Evolutionary conservation across 768 basidiomycete species (phyloP), one percentile per base, ranked within the genome.

Genomic region (Candolleomyces aberdarensis): DNA sequence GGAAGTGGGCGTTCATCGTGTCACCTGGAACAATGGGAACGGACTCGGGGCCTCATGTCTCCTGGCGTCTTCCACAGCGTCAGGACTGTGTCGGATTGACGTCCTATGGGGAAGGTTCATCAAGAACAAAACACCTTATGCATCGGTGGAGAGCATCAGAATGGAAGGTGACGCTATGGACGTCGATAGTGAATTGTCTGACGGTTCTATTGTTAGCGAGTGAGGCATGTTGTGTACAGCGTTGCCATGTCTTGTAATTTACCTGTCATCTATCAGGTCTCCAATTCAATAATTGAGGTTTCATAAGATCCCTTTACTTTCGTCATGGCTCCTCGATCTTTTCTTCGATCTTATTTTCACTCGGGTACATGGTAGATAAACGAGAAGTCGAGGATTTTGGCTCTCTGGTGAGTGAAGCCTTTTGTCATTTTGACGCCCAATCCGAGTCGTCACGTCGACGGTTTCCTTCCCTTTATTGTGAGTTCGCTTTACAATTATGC

Each of bases 21-120:
- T 90, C 0, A 78, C 76, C 1, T 98, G 96, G 96, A 91, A 97
- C 71, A 80, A 77, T 52, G 85, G 83, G 3, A 86, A 86, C 50
- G 94, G 94, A 1, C 77, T 92, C 1, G 81, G 66, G 19, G 78
- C 73, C 19, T 83, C 79, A 54, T 81, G 74, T 19, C 66, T 94
- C 64, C 73, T 96, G 19, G 94, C 90, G 1, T 89, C 89, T 17
- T 90, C 86, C 0, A 92, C 90, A 13, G 93, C 86, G 5, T 88
- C 89, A 9, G 97, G 96, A 1, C 74, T 98, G 19, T 94, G 91
- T 66, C 78, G 96, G 53, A 81, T 98, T 10, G 96, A 99, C 66
- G 84, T 86, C 67, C 68, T 96, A 15, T 74, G 81, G 66, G 94
- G 94, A n/a, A 75, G 86, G 61, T 96, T 88, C 86, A 75, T 84